Conservation (phyloP, 768 basidiomycete genomes). For the Mycena albidolilacea region DNA sequence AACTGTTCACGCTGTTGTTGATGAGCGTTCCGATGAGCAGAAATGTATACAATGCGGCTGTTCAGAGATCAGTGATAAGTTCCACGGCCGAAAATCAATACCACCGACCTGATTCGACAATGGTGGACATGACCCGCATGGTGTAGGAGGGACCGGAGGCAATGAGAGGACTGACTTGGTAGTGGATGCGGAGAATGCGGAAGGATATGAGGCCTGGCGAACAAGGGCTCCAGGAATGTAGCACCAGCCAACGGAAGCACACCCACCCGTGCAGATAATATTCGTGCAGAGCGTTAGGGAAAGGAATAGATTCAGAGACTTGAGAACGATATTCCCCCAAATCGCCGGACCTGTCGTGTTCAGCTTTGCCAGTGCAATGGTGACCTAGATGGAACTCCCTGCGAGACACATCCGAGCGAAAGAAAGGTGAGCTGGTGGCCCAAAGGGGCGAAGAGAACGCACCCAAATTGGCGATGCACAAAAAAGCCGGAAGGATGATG, state of each 20-base stretch:
- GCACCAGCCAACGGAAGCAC: background rate
- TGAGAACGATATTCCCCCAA: background rate
- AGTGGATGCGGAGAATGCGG: background rate
- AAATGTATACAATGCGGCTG: constrained; percentile 3
- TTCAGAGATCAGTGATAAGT: background rate
- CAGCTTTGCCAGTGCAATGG: background rate
- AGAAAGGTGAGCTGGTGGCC: background rate
- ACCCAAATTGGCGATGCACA: background rate
- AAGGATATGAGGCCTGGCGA: background rate
- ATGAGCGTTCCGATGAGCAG: background rate
- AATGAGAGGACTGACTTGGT: background rate
- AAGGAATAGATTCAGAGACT: background rate
- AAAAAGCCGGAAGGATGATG: background rate
- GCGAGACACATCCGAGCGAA: background rate
- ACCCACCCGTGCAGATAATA: constrained; percentile 1
- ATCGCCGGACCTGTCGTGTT: background rate
- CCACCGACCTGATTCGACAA: background rate
- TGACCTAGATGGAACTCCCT: constrained; percentile 6
- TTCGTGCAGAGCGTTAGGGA: background rate
- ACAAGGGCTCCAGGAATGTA: background rate
- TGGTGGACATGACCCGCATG: background rate
- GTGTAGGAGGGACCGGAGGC: background rate
- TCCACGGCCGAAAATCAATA: background rate
- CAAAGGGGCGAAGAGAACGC: background rate
- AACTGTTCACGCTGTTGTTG: background rate